Evolutionary conservation across 2,329 filamentous ascomycete species (phyloP), one percentile per base, ranked within the genome.

Genomic region (Daldinia eschscholtzii): DNA sequence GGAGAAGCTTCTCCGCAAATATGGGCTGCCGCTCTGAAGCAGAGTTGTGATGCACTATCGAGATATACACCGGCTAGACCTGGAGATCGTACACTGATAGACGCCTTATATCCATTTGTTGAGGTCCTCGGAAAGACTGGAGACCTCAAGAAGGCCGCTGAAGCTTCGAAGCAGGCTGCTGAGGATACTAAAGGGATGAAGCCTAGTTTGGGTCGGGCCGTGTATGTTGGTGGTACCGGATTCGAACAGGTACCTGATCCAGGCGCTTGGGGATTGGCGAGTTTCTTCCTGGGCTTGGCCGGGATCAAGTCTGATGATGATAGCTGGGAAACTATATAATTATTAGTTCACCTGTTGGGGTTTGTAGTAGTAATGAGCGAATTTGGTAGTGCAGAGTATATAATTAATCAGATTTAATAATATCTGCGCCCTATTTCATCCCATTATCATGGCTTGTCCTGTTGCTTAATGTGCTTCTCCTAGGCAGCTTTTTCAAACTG

Each of bases 171-270:
- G 70, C 85, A 89, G 53, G 96, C 92, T 0, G 92, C 94, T 3
- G 91, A 95, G 71, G 88, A 88, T 33, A 98, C 96, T 20, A 97
- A 94, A 83, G 92, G 91, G 26, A 98, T 99, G 94, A 89, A 92
- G 79, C 93, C 96, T 46, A 96, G 91, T 74, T 83, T 99, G 44
- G 96, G 96, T 6, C 84, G 93, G 65, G 89, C 91, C 1, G 93
- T 96, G 10, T 97, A 97, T 79, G 89, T 97, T 57, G 93, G 92
- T 69, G 92, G 91, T 69, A 87, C 84, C 77, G 92, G 91, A 15
- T 94, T 86, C 82, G 89, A 89, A 81, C 83, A 92, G 74, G 86
- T 86, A 7, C 87, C 86, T 0, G 86, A 89, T 61, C 87, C 87
- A 66, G 96, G 96, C n/a, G 89, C 89, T 15, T 90, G 86, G 84